These are phyloP conservation scores for Nannochloropsis salina DNA, from an alignment of 108 stramenopile species.

Conservation along the genomic window DNA sequence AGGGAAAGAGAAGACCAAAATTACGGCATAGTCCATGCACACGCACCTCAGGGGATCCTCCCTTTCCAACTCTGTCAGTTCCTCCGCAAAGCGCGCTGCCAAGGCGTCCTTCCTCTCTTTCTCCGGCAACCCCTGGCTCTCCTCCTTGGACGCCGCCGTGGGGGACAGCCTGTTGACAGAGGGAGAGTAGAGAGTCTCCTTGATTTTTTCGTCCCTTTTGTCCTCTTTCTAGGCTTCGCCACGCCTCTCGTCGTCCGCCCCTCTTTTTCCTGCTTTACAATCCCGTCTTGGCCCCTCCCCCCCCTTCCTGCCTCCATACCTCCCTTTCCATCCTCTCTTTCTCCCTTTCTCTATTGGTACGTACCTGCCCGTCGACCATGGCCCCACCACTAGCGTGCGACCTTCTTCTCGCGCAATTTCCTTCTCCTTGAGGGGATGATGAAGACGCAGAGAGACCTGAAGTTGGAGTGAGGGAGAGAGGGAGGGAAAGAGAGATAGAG, in stretches of 20 bases:
- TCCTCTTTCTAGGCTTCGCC: too few relatives aligned
- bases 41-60: background rate
- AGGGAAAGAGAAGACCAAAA: too few relatives aligned
- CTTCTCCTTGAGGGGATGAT: background rate
- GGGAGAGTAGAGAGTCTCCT: too few relatives aligned
- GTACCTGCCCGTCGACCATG: background rate
- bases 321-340: background rate
- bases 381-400: background rate
- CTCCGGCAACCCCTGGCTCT: too few relatives aligned
- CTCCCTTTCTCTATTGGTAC: background rate
- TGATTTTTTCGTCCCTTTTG: too few relatives aligned
- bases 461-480: background rate
- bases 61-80: background rate
- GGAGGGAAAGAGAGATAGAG: slow-evolving; percentile 24
- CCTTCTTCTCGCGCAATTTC: background rate
- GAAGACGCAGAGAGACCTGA: background rate
- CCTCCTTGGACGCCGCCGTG: too few relatives aligned
- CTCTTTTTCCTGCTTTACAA: too few relatives aligned
- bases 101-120: background rate
- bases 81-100: background rate
- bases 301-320: background rate
- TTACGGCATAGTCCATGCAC: too few relatives aligned
- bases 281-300: too few relatives aligned
- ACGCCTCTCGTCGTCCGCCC: too few relatives aligned
- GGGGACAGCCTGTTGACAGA: too few relatives aligned